Conservation (phyloP, 345 rosid genomes). For the Draba incana region DNA sequence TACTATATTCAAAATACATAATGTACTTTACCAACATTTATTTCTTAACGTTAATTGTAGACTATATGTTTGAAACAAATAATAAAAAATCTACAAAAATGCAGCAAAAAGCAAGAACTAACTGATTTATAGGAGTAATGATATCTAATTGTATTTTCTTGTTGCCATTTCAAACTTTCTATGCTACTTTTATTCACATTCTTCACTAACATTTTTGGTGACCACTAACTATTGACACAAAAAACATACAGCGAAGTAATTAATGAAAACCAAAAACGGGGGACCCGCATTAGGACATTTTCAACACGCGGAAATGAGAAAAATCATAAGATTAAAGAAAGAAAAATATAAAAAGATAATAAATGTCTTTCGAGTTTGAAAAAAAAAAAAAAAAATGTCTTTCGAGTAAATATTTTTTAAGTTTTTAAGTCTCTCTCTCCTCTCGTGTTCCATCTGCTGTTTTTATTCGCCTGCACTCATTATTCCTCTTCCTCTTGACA, state of each 20-base stretch:
- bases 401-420: not conserved
- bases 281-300: slow-evolving; percentile 31
- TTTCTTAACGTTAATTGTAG: too few relatives aligned
- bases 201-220: not conserved
- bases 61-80: too few relatives aligned
- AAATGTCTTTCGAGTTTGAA: not conserved
- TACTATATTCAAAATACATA: not conserved
- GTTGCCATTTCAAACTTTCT: not conserved
- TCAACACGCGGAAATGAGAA: slow-evolving; percentile 19
- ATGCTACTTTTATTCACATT: not conserved
- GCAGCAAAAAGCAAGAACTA: not conserved
- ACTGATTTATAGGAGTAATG: not conserved
- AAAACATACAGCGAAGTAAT: not conserved
- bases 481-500: slow-evolving; percentile 10
- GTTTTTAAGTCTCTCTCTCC: not conserved
- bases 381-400: too few relatives aligned
- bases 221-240: slow-evolving; percentile 3
- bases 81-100: too few relatives aligned
- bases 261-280: slow-evolving; percentile 6
- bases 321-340: too few relatives aligned
- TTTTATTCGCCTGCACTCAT: slow-evolving; percentile 34
- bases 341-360: not conserved
- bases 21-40: not conserved
- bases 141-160: not conserved
- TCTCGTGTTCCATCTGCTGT: slow-evolving; percentile 41